These are phyloP conservation scores for Crotalaria pallida DNA, from an alignment of 306 rosid genomes.

Conservation along the genomic window DNA sequence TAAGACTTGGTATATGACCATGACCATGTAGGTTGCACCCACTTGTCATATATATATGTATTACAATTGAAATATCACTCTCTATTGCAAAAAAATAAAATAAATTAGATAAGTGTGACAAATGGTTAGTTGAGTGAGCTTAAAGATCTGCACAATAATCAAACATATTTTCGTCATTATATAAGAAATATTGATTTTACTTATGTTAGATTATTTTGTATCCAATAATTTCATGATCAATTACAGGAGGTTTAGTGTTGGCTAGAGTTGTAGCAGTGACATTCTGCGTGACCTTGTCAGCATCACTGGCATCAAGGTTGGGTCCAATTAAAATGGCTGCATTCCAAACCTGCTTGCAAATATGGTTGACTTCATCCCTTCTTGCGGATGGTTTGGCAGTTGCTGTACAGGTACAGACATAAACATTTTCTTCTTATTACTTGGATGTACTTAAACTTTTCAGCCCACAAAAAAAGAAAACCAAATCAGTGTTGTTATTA, in stretches of 20 bases:
- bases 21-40: too few relatives aligned
- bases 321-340: constrained; percentile 91
- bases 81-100: neutral
- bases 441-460: neutral
- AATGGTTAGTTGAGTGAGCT: neutral
- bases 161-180: neutral
- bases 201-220: neutral
- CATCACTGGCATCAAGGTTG: constrained; percentile 77
- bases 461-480: too few relatives aligned
- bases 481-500: too few relatives aligned
- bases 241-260: constrained; percentile 58
- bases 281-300: constrained; percentile 85
- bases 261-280: constrained; percentile 89
- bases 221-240: neutral
- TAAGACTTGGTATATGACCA: too few relatives aligned
- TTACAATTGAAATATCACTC: neutral
- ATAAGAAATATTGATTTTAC: neutral
- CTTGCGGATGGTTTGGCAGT: constrained; percentile 92
- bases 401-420: constrained; percentile 63
- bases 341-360: constrained; percentile 83
- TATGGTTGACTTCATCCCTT: constrained; percentile 91
- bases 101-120: neutral
- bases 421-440: neutral
- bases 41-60: too few relatives aligned
- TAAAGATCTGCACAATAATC: neutral